These are phyloP conservation scores for Starmerella etchellsii DNA, from an alignment of 805 yeast genomes.

Conservation along the genomic window DNA sequence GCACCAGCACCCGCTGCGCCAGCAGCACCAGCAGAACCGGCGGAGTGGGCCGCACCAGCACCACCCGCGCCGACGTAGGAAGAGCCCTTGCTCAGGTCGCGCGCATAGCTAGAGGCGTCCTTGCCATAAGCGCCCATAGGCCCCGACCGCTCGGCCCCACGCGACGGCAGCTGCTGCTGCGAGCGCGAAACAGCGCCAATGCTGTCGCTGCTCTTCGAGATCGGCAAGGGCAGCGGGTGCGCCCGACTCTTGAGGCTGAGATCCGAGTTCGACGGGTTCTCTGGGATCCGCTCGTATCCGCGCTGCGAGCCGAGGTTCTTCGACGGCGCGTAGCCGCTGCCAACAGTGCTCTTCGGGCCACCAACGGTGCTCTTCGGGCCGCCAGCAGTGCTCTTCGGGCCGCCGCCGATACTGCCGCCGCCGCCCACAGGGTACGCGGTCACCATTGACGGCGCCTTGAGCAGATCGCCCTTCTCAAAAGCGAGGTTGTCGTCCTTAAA, in stretches of 20 bases:
- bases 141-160: background rate
- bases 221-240: background rate
- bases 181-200: background rate
- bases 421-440: background rate
- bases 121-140: background rate
- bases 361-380: background rate
- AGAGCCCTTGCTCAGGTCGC: no score
- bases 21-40: conserved; percentile 2
- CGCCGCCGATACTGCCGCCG: background rate
- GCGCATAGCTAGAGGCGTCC: background rate
- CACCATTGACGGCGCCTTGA: conserved; percentile 6
- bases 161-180: background rate
- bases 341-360: background rate
- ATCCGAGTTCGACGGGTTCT: background rate
- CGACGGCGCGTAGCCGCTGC: background rate
- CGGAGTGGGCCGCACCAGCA: conserved; percentile 3
- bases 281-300: conserved; percentile 4
- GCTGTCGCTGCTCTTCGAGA: conserved; percentile 1
- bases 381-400: background rate
- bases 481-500: conserved; percentile 7
- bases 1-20: conserved; percentile 5
- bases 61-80: background rate
- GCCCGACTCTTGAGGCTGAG: background rate
- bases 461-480: conserved; percentile 18
- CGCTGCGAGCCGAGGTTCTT: background rate